Evolutionary conservation across 2,329 filamentous ascomycete species (phyloP), one percentile per base, ranked within the genome.

Genomic region (Neophaeococcomyces mojaviensis): DNA sequence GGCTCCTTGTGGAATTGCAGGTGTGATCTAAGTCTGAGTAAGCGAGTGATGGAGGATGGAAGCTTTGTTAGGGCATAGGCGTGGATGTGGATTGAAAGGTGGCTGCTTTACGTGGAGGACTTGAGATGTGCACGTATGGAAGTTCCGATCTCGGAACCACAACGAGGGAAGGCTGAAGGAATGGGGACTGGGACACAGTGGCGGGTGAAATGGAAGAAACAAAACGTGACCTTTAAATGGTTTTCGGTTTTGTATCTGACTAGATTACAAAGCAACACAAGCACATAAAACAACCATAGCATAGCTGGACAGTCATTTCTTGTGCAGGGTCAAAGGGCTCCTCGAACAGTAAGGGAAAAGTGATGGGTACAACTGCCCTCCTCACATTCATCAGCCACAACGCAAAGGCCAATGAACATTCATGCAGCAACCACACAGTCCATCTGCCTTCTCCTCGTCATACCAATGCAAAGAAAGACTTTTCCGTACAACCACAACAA

Each of bases 381-480:
- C 46, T 57, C 53, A 55, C 49, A 32, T 22, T 32, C 15, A 50
- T 44, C 37, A 44, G 44, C 36, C 36, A 45, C 38, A 47, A 44
- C 47, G 44, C 4, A 8, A 31, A 19, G 43, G 42, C 48, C 28
- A 22, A 15, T 31, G 39, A 18, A 30, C 41, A 37, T 44, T 44
- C 41, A 15, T 44, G 41, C 41, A 44, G 41, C 22, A 20, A 44
- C 33, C 41, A 19, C 40, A 44, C 19, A 12, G 15, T 43, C 39
- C 52, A 40, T 30, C 47, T 51, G 53, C 55, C 58, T 28, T 60
- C 57, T 54, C 55, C 59, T 58, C 52, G 36, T 55, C 53, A 53
- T 52, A 47, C 54, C 51, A 61, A 50, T 52, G 49, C 51, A 55
- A 48, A 52, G 47, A 33, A 50, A 52, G 53, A 57, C 53, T 55